These are phyloP conservation scores for Lepidium sativum DNA, from an alignment of 345 rosid genomes.

Conservation along the genomic window DNA sequence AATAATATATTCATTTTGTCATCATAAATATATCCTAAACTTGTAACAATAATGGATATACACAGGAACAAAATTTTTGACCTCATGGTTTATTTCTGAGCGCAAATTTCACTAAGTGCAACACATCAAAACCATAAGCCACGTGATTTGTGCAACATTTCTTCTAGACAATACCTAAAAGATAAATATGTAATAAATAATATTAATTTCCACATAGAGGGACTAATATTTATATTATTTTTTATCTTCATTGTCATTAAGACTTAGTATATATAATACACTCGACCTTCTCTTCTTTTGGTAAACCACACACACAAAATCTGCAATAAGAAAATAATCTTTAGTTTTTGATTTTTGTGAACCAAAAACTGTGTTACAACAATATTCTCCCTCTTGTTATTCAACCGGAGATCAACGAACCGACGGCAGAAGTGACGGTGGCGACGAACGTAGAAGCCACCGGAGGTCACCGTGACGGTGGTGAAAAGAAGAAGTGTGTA, in stretches of 20 bases:
- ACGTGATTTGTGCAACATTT: constrained; percentile 17
- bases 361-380: constrained; percentile 20
- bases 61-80: constrained; percentile 1
- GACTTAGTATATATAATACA: constrained; percentile 23
- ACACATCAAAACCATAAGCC: background rate
- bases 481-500: constrained; percentile 36
- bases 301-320: constrained; percentile 11
- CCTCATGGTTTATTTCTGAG: constrained; percentile 14
- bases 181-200: constrained; percentile 18
- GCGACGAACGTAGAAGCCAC: constrained; percentile 10
- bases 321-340: background rate
- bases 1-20: background rate
- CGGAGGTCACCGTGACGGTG: constrained; percentile 9
- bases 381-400: constrained; percentile 5
- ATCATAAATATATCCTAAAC: background rate
- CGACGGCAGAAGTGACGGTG: constrained; percentile 9
- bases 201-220: background rate
- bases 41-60: background rate
- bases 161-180: constrained; percentile 16
- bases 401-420: background rate
- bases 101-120: constrained; percentile 3
- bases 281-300: constrained; percentile 17
- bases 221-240: background rate
- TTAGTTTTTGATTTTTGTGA: background rate
- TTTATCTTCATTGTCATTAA: background rate